Evolutionary conservation across 257 asterid genomes (phyloP).

Genomic region (Datura wrightii): DNA sequence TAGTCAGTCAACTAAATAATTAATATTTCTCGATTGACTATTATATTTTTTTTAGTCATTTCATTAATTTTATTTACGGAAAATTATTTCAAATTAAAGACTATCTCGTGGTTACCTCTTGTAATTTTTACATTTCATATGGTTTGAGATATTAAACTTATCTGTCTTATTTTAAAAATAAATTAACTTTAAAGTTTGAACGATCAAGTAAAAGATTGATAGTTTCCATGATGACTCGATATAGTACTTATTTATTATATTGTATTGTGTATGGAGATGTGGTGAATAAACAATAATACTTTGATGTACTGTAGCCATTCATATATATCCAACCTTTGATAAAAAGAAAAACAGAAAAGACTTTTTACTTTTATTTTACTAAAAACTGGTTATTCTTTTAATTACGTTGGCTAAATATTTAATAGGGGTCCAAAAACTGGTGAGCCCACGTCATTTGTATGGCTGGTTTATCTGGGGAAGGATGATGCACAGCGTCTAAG

Average conservation of each 20-base stretch:
- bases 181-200: no score
- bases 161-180: background rate
- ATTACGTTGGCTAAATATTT: background rate
- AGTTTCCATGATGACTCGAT: no score
- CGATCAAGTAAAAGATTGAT: no score
- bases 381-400: background rate
- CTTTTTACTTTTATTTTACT: background rate
- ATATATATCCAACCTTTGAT: background rate
- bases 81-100: background rate
- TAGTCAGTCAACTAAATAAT: no score
- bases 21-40: no score
- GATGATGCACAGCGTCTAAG: no score
- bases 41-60: background rate
- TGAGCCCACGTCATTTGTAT: background rate
- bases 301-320: no score
- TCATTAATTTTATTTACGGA: background rate
- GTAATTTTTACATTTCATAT: background rate
- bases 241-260: no score
- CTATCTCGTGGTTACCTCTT: background rate
- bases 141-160: background rate
- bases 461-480: background rate
- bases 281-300: no score
- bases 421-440: background rate
- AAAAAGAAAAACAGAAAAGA: background rate
- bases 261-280: no score